A percentile compares a stretch with the other conserved stretches of the same genome.
Evolutionary conservation across 1,284 basidiomycete genomes (phyloP).

Genomic region (Anthracocystis setariae): DNA sequence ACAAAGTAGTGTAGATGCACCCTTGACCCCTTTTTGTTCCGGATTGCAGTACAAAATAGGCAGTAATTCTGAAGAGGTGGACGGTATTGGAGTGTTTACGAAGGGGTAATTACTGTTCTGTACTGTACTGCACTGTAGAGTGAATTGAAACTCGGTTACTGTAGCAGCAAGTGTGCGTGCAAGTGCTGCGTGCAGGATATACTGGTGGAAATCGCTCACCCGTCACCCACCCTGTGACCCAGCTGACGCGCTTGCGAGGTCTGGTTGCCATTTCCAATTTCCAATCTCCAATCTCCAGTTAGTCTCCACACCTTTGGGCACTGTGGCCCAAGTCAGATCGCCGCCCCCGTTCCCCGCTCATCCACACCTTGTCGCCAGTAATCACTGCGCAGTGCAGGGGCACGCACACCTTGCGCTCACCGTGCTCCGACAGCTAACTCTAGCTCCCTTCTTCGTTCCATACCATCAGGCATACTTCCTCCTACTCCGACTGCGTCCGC

Average conservation of each 20-base stretch:
- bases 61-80: too few species aligned
- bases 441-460: not conserved
- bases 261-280: slow-evolving; percentile 1
- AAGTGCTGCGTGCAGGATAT: too few species aligned
- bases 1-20: too few species aligned
- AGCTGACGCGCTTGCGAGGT: slow-evolving; percentile 31
- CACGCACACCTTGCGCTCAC: not conserved
- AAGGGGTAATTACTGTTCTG: too few species aligned
- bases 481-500: not conserved
- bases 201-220: too few species aligned
- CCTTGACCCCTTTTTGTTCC: too few species aligned
- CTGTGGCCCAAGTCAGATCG: not conserved
- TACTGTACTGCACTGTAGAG: too few species aligned
- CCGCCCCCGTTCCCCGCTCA: not conserved
- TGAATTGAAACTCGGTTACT: too few species aligned
- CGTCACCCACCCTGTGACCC: not conserved
- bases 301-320: not conserved
- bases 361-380: not conserved
- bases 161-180: too few species aligned
- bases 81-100: too few species aligned
- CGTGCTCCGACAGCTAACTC: not conserved
- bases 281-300: not conserved
- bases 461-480: not conserved
- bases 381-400: not conserved
- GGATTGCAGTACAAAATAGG: too few species aligned